Evolutionary conservation across 108 stramenopile genomes (phyloP).

Genomic region (Nitzschia sp.): DNA sequence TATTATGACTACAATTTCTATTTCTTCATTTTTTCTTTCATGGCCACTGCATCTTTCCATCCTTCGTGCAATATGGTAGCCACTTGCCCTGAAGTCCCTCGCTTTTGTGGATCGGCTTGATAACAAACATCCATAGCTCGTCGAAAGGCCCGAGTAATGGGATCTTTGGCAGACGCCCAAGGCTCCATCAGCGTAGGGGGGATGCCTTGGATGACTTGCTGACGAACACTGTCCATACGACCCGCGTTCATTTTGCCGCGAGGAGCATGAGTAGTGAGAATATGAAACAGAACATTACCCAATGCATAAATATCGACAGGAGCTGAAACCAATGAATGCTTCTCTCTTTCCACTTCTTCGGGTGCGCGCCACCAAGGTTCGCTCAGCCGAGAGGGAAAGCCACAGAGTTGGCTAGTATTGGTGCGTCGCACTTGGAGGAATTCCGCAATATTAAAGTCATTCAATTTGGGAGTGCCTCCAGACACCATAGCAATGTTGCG

Average conservation of each 20-base stretch:
- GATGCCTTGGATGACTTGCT: slow-evolving; percentile 54
- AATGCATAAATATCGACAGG: slow-evolving; percentile 82
- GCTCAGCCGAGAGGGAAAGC: slow-evolving; percentile 67
- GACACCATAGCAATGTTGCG: slow-evolving; percentile 75
- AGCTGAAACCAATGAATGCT: slow-evolving; percentile 47
- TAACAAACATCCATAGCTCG: slow-evolving; percentile 74
- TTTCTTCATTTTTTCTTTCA: background rate
- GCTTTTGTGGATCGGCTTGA: slow-evolving; percentile 51
- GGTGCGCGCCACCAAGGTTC: slow-evolving; percentile 86
- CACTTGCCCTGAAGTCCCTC: slow-evolving; percentile 67
- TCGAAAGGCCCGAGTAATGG: slow-evolving; percentile 53
- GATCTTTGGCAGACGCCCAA: slow-evolving; percentile 46
- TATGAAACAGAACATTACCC: slow-evolving; percentile 69
- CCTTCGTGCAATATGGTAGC: slow-evolving; percentile 43
- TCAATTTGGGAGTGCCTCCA: slow-evolving; percentile 75
- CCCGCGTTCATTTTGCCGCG: slow-evolving; percentile 76
- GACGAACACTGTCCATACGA: slow-evolving; percentile 55
- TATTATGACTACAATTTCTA: background rate
- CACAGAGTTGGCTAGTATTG: slow-evolving; percentile 46
- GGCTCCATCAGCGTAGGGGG: slow-evolving; percentile 50
- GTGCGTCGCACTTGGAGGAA: slow-evolving; percentile 52
- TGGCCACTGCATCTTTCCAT: slow-evolving; percentile 2
- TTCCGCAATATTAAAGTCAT: slow-evolving; percentile 88
- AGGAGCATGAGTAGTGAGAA: slow-evolving; percentile 76
- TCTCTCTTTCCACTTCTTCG: slow-evolving; percentile 66